Percentiles rank a stretch among this genome's conserved stretches.
phyloP scores from a whole-genome alignment of 2,329 filamentous ascomycete genomes.

The Pseudogymnoascus sp. region DNA sequence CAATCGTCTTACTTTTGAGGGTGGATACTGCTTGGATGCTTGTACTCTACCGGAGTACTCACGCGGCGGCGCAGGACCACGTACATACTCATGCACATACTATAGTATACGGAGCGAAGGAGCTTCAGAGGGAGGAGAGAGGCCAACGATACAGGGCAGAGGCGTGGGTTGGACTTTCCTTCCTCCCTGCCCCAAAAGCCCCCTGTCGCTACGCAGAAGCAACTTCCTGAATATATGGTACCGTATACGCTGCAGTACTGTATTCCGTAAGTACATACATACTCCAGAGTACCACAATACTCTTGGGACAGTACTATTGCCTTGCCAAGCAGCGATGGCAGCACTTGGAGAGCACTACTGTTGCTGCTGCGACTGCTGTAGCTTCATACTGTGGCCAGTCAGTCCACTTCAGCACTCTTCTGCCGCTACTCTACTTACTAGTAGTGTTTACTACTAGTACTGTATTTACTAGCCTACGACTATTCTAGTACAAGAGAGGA shows the following conservation, averaged over 20 bases:
- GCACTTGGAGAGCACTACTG: neutral
- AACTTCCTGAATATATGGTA: neutral
- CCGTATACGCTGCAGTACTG: neutral
- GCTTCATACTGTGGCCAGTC: neutral
- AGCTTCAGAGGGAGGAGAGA: neutral
- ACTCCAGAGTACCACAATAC: neutral
- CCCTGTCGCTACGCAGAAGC: neutral
- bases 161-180: neutral
- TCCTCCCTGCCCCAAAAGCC: neutral
- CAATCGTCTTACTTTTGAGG: conserved; percentile 1
- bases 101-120: neutral
- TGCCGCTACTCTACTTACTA: neutral
- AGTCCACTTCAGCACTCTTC: neutral
- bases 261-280: neutral
- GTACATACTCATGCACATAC: neutral
- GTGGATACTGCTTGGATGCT: neutral
- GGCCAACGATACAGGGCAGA: neutral
- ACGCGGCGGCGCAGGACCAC: neutral
- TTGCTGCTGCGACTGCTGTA: neutral
- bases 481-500: neutral
- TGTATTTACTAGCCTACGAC: neutral
- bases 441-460: neutral
- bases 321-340: neutral
- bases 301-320: neutral
- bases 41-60: neutral